Base-by-base conservation (phyloP, 2,329 filamentous ascomycete species). In the Mycocentrospora acerina region DNA sequence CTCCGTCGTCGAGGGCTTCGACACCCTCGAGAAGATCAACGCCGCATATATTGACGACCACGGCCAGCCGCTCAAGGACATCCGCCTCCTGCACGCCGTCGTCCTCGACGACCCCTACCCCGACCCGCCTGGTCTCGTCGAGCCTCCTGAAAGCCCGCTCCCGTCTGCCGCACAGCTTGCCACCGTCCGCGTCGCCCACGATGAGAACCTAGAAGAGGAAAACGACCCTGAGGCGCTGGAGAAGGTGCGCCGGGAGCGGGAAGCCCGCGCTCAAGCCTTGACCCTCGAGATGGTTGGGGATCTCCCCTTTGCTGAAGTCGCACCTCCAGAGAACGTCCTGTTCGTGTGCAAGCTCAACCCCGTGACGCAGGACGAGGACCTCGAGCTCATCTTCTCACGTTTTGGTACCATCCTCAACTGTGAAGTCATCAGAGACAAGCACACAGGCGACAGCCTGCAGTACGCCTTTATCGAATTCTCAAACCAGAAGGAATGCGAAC, bases 331-430 rank as follows among this genome's bases (percentile, higher is more conserved):
- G 71, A 97, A 98, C 66, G 84, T 98, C 11, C 77, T 98, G 2
- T 98, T 98, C 63, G 90, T 98, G 29, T 98, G 93, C 83, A 98
- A 98, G 67, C 77, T 98, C 29, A 98, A 98, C 57, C 93, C 93
- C 0, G 90, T 98, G 31, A 98, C 93, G 8, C 86, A 88, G 60
- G 91, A 96, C 60, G 86, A 95, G 59, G 93, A 98, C 63, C 75
- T 98, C 31, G 86, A 96, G 64, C 79, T 97, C 50, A 97, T 98
- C 48, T 98, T 98, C 70, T 91, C 88, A 40, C 90, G 93, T 0
- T 98, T 98, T 57, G 93, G 93, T 53, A 91, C 86, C 61, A 95
- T 98, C 28, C 68, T 97, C 16, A 95, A 89, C 31, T 98, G 93
- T 63, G 93, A 98, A 70, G 88, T 98, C 24, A 96, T 98, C 47